A percentile compares a stretch with the other conserved stretches of the same genome.
Conservation (phyloP, 108 stramenopile species). For the Chaetoceros muelleri region DNA sequence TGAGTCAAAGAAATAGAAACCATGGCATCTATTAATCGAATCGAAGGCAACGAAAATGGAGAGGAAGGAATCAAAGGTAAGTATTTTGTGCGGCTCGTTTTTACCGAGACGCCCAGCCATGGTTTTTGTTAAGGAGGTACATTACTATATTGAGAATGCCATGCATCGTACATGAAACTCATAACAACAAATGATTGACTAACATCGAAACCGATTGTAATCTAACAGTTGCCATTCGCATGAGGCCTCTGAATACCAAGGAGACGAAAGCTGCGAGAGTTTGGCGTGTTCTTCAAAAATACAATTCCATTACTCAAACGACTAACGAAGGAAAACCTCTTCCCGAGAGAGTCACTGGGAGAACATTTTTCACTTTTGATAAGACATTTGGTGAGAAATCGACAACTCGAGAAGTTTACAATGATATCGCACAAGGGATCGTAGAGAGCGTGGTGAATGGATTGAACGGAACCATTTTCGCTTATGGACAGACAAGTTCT, state of each 20-base stretch:
- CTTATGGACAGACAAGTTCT: constrained; percentile 87
- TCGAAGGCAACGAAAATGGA: too few species aligned
- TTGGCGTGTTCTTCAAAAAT: constrained; percentile 77
- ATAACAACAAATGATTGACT: background rate
- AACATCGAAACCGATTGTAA: background rate
- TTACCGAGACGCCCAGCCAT: too few species aligned
- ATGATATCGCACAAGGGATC: constrained; percentile 74
- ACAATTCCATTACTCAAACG: constrained; percentile 64
- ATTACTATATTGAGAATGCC: background rate
- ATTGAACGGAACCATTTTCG: constrained; percentile 96
- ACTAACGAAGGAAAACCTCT: constrained; percentile 60
- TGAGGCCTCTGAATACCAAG: constrained; percentile 82
- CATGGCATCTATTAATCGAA: too few species aligned
- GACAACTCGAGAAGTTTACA: constrained; percentile 82
- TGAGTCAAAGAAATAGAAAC: too few species aligned
- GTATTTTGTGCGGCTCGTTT: too few species aligned
- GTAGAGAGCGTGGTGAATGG: constrained; percentile 81
- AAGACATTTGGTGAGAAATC: constrained; percentile 76
- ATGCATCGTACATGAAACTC: background rate
- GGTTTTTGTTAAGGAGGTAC: too few species aligned
- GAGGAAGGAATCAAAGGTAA: background rate
- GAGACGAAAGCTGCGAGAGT: constrained; percentile 40
- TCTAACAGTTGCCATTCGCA: constrained; percentile 87
- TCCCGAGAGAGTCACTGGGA: constrained; percentile 44
- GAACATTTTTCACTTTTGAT: constrained; percentile 91